A percentile compares a stretch with the other conserved stretches of the same genome.
Evolutionary conservation across 164 flowering plant species (phyloP).

Genomic region (Kalanchoe fedtschenkoi): DNA sequence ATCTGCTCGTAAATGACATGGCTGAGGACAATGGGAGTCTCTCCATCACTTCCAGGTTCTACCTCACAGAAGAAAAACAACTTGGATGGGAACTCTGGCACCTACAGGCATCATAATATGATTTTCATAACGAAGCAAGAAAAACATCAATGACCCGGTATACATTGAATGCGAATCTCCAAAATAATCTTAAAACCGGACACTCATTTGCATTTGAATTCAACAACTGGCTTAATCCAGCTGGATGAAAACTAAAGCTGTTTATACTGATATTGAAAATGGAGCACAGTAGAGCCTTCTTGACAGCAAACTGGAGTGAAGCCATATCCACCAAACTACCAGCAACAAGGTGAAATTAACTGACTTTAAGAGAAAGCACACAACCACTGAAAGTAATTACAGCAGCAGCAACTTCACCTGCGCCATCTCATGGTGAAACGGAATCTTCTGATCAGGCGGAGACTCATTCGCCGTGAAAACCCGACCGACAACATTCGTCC

Average conservation of each 20-base stretch:
- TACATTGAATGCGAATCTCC: no score
- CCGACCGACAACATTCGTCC: constrained; percentile 66
- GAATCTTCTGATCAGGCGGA: constrained; percentile 80
- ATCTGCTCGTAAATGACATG: constrained; percentile 74
- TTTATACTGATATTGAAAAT: no score
- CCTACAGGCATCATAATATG: constrained; percentile 24
- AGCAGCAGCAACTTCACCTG: constrained; percentile 16
- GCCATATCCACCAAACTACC: no score
- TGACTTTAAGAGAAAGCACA: neutral
- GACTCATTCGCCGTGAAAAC: constrained; percentile 90
- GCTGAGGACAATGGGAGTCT: constrained; percentile 88
- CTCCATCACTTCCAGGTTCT: constrained; percentile 75
- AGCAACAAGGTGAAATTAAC: neutral
- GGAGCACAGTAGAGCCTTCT: no score
- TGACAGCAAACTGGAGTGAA: no score
- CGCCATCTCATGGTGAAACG: constrained; percentile 80
- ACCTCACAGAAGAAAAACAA: constrained; percentile 91
- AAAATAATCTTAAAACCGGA: no score
- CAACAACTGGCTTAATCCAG: no score
- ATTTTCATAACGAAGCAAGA: neutral
- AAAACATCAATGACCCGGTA: no score
- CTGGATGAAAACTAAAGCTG: no score
- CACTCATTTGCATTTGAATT: no score
- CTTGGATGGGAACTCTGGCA: constrained; percentile 77
- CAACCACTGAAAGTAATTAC: neutral